Conservation (phyloP, 1,284 basidiomycete genomes). For the Violaceomyces palustris region DNA sequence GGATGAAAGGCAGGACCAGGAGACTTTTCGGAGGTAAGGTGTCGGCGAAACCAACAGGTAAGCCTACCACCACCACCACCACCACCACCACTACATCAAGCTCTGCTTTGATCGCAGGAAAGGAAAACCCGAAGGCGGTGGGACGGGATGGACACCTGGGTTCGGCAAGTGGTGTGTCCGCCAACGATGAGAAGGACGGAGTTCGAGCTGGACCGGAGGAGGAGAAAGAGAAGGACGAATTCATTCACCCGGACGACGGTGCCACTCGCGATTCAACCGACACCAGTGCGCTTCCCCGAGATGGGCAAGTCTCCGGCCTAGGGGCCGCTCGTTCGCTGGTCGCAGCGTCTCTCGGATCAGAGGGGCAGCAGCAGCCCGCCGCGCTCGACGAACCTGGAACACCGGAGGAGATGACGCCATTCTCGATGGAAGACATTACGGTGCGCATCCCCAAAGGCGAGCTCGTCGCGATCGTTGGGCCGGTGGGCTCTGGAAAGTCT, state of each 20-base stretch:
- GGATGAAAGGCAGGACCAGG: conserved; percentile 5
- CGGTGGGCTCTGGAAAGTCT: conserved; percentile 50
- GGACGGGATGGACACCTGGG: too few species aligned
- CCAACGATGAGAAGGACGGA: too few species aligned
- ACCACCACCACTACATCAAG: too few species aligned
- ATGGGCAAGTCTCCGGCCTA: conserved; percentile 2
- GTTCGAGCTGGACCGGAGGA: too few species aligned
- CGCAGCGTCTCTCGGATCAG: conserved; percentile 1
- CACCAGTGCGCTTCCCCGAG: not conserved
- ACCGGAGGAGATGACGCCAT: conserved; percentile 25
- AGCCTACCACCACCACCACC: too few species aligned
- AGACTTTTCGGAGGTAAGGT: conserved; percentile 1
- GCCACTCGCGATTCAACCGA: not conserved
- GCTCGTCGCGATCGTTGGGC: conserved; percentile 46
- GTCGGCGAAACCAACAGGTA: too few species aligned
- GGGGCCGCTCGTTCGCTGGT: not conserved
- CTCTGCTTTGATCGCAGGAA: too few species aligned
- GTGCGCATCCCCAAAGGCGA: conserved; percentile 29
- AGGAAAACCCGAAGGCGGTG: too few species aligned
- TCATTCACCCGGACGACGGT: conserved; percentile 1
- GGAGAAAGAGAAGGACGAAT: conserved; percentile 4
- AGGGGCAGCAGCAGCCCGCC: conserved; percentile 4
- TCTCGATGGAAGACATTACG: conserved; percentile 33
- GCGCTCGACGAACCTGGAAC: conserved; percentile 7
- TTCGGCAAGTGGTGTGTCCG: too few species aligned